Base-by-base conservation (phyloP, 2,329 filamentous ascomycete species). In the Teratosphaeria nubilosa region DNA sequence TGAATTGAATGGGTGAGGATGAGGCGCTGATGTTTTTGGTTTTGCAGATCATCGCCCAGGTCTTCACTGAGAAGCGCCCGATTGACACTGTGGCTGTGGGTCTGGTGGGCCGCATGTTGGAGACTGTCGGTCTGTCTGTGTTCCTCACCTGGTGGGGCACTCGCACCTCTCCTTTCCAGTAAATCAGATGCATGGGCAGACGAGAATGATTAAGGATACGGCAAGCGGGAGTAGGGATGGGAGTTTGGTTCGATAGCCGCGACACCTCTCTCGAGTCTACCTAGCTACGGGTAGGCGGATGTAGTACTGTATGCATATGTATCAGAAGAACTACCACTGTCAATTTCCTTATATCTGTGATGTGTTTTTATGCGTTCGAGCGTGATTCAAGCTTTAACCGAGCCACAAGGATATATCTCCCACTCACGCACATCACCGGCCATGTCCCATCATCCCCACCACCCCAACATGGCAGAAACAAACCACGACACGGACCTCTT, bases 121-220 rank as follows among this genome's bases (percentile, higher is more conserved):
- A 97, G 84, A 96, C 94, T 2, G 84, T 97, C 60, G 94, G 92
- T 64, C 83, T 97, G 59, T 91, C 88, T 63, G 74, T 96, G 70
- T 90, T 97, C 83, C 81, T 97, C 69, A 96, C 90, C 73, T 97
- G 90, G 88, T 97, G 92, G 92, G 92, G 92, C 70, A 96, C 92
- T 70, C 87, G 88, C 73, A 94, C 90, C 77, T 92, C 91, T 80
- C 90, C 90, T 61, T 95, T 96, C 76, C 85, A 37, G 30, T 55
- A 55, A 25, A 55, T 14, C 5, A 5, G 20, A 3, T 22, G 41
- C 41, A 20, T 22, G 41, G n/a, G 1, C 9, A 20, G 16, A 48
- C 20, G 41, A 48, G 41, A 48, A 20, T 16, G 20, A 3, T 13
- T 34, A 20, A 53, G 22, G 51, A 13, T 50, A 22, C 11, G 24